Base-by-base conservation (phyloP, 1,284 basidiomycete species). In the Cutaneotrichosporon arboriforme region DNA sequence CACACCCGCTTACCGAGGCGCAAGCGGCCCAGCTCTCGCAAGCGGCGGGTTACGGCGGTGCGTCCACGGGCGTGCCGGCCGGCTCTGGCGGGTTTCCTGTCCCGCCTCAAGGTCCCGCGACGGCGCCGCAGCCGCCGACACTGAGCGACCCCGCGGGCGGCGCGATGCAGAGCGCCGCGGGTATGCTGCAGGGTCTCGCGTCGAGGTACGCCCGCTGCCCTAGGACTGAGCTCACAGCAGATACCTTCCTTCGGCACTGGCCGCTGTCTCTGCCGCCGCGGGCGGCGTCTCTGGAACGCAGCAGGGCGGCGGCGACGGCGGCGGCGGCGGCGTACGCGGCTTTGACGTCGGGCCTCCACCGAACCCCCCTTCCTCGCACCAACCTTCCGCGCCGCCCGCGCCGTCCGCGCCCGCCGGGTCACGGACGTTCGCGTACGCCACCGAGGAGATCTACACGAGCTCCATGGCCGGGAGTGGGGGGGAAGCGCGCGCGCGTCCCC, bases 91-190 rank as follows among this genome's bases (percentile, higher is more conserved):
- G 22, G 8, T 33, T 43, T 26, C n/a, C 42, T 31, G 43, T 9
- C 21, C 33, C 23, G 17, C 21, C 46, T 55, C 5, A 5, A 7
- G 17, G 54, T 56, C n/a, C 34, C 5, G 22, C 34, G 21, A 20
- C 46, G 1, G 37, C 21, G 17, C 52, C 52, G 26, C 67, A 72
- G 41, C 73, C 72, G 20, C 74, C 72, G 8, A 68, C 69, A 1
- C 51, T 74, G 37, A 61, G 66, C 21, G 70, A 74, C 55, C 74
- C 72, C 8, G 72, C 69, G 15, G 66, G 66, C 2, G 74, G 73
- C 14, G 68, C 68, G 1, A 57, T 66, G 12, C 67, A 69, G 51
- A 63, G 68, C 52, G 60, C 69, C 8, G 72, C 68, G 38, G 62
- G 67, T 8, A 58, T 68, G 21, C 4, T 45, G 12, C 46, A 47